Evolutionary conservation across 1,139 yeast species (phyloP), one percentile per base, ranked within the genome.

Genomic region (Eremothecium cymbalariae): DNA sequence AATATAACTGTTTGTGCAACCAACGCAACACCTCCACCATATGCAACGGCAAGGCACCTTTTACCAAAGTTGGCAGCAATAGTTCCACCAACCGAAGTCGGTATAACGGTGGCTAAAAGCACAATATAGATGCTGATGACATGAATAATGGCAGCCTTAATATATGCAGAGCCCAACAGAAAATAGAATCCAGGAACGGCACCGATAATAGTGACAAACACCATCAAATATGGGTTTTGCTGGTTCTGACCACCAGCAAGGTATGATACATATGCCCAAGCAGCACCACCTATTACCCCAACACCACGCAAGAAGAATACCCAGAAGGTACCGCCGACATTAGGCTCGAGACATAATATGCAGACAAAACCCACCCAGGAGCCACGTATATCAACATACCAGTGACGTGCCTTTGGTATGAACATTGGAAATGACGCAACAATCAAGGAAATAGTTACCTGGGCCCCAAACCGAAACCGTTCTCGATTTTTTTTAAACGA

Each of bases 301-400:
- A 68, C 62, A 3, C 65, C 64, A 44, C 75, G 60, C 2, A 67
- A 45, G 31, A 68, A 58, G 40, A 66, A 65, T 4, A 65, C 66
- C 53, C 63, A 65, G 30, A 66, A 60, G 0, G 74, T 68, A n/a
- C 66, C 68, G 6, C 75, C 75, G 13, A 70, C 63, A 6, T 70
- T 67, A 1, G 72, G 68, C 40, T 70, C 75, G 15, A 68, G 40
- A 13, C 68, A 68, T 31, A 70, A 47, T 30, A 67, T 65, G 37
- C 72, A 69, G 6, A 68, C 70, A 53, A 70, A 70, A 17, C 74
- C 74, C 8, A 68, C 63, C 75, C 75, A 70, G 1, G 68, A 54
- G 28, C 74, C 75, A 38, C 68, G 59, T 20, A 64, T 57, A 20
- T 62, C 57, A 7, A 51, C 52, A 40, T 67, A 70, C 74, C 74